A percentile compares a stretch with the other conserved stretches of the same genome.
phyloP scores from a whole-genome alignment of 495 filamentous ascomycete species.

The Xylaria bambusicola region DNA sequence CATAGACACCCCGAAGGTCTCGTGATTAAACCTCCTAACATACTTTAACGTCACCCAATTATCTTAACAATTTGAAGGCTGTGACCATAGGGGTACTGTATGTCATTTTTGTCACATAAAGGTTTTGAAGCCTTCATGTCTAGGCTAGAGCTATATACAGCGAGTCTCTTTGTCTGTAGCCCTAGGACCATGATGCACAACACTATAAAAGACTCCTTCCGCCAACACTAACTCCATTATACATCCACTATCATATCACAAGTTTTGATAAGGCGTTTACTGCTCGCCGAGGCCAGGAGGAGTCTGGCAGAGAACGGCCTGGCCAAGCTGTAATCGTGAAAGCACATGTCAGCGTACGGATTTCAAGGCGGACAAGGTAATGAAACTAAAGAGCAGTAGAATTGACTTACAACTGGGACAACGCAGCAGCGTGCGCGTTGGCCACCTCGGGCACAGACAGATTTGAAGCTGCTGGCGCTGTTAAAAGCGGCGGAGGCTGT shows the following conservation, averaged over 20 bases:
- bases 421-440: constrained; percentile 20
- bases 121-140: too few relatives aligned
- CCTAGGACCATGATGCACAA: too few relatives aligned
- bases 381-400: not conserved
- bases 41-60: too few relatives aligned
- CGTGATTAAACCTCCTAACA: too few relatives aligned
- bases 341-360: not conserved
- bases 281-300: constrained; percentile 7
- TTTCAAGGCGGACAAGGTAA: not conserved
- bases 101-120: too few relatives aligned
- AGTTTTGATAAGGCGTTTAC: not conserved
- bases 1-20: too few relatives aligned
- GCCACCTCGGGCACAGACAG: constrained; percentile 15
- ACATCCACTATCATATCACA: not conserved
- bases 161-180: too few relatives aligned
- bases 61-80: too few relatives aligned
- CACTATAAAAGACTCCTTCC: too few relatives aligned
- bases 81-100: too few relatives aligned
- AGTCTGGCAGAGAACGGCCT: constrained; percentile 16
- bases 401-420: constrained; percentile 21
- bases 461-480: constrained; percentile 13
- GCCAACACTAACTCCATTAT: too few relatives aligned
- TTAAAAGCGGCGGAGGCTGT: constrained; percentile 2
- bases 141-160: too few relatives aligned
- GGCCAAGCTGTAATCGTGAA: constrained; percentile 9